Percentiles rank a stretch among this genome's conserved stretches.
Conservation (phyloP, 2,329 filamentous ascomycete genomes). For the Botryotinia globosa region DNA sequence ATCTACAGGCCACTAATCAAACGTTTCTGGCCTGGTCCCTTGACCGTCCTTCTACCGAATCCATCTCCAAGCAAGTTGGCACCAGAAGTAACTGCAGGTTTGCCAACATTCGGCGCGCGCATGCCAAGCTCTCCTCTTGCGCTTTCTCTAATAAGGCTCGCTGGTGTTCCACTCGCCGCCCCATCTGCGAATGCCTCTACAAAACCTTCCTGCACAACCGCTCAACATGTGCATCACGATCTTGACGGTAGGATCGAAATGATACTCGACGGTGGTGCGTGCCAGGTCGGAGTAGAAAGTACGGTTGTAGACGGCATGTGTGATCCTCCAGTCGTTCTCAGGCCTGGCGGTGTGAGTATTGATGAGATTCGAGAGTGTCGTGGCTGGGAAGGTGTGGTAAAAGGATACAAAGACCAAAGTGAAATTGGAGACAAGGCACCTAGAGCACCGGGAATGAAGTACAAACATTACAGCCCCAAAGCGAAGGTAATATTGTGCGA, state of each 20-base stretch:
- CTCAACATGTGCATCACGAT: constrained; percentile 85
- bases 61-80: constrained; percentile 69
- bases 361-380: constrained; percentile 70
- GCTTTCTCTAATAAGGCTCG: constrained; percentile 76
- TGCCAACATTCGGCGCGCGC: constrained; percentile 81
- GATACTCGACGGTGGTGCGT: constrained; percentile 85
- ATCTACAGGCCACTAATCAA: constrained; percentile 72
- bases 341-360: constrained; percentile 83
- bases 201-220: constrained; percentile 85
- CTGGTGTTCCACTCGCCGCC: constrained; percentile 77
- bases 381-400: constrained; percentile 77
- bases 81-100: constrained; percentile 85
- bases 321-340: constrained; percentile 73
- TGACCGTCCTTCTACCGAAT: constrained; percentile 85
- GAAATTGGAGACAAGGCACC: constrained; percentile 66
- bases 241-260: constrained; percentile 76
- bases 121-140: constrained; percentile 88
- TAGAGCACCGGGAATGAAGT: constrained; percentile 96
- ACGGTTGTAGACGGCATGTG: constrained; percentile 92
- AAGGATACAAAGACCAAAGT: constrained; percentile 75
- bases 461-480: constrained; percentile 93
- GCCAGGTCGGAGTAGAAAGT: constrained; percentile 88
- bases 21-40: constrained; percentile 88
- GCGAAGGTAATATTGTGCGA: constrained; percentile 85
- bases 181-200: constrained; percentile 95